Percentiles rank a stretch among this genome's conserved stretches.
Evolutionary conservation across 768 basidiomycete genomes (phyloP).

Genomic region (Collybia mongolica): DNA sequence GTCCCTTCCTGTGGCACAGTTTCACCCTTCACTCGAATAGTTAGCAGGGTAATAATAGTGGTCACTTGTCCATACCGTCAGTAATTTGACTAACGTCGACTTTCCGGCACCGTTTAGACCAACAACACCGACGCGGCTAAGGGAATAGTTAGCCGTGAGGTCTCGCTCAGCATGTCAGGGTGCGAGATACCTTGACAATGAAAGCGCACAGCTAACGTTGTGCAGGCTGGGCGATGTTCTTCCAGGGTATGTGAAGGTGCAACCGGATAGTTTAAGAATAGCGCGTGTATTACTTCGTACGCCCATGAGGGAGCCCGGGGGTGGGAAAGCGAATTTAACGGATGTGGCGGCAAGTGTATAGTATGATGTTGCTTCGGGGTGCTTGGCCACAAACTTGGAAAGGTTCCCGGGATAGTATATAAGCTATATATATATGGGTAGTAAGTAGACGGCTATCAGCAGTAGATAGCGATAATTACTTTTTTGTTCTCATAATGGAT

Average conservation of each 20-base stretch:
- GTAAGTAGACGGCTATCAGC: not conserved
- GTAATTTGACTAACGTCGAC: constrained; percentile 91
- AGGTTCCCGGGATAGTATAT: constrained; percentile 94
- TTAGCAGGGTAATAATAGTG: not conserved
- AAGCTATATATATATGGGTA: constrained; percentile 45
- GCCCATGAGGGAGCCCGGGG: constrained; percentile 95
- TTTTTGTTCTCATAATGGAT: constrained; percentile 97
- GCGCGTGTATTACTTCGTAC: constrained; percentile 95
- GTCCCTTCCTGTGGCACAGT: constrained; percentile 87
- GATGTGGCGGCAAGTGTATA: constrained; percentile 93
- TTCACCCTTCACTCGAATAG: constrained; percentile 63
- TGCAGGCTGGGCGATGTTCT: constrained; percentile 73
- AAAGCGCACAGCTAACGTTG: constrained; percentile 89
- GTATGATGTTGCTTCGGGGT: constrained; percentile 94
- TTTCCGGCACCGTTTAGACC: constrained; percentile 97
- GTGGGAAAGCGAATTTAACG: constrained; percentile 93
- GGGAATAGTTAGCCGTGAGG: constrained; percentile 11
- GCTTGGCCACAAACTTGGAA: constrained; percentile 82
- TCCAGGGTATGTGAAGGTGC: constrained; percentile 95
- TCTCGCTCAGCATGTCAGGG: constrained; percentile 14
- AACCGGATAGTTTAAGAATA: constrained; percentile 88
- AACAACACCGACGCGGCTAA: constrained; percentile 85
- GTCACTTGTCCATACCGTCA: constrained; percentile 57
- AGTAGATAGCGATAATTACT: constrained; percentile 26
- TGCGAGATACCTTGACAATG: constrained; percentile 73